Conservation (phyloP, 164 flowering plant species). For the Magnolia sinica region DNA sequence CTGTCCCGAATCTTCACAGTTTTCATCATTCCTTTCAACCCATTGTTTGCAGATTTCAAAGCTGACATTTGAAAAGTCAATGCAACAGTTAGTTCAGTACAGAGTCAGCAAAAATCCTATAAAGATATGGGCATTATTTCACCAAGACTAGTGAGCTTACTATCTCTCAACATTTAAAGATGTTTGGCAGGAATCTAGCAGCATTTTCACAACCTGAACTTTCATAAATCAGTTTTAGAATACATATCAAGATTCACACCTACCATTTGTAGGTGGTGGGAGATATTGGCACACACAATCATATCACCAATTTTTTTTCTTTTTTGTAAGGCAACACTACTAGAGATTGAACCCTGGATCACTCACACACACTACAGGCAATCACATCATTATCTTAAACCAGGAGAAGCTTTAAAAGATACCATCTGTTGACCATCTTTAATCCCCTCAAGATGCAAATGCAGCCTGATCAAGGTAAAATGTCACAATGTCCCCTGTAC, state of each 20-base stretch:
- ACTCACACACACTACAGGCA: too few species aligned
- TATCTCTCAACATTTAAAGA: background rate
- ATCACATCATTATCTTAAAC: background rate
- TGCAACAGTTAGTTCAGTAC: conserved; percentile 5
- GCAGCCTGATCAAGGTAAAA: conserved; percentile 94
- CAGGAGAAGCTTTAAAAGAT: conserved; percentile 23
- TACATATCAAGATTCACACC: background rate
- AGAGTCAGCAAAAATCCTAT: background rate
- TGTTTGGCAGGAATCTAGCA: background rate
- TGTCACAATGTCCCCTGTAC: conserved; percentile 97
- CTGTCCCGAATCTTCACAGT: conserved; percentile 82
- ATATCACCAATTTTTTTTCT: background rate
- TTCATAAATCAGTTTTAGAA: background rate
- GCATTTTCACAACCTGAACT: background rate
- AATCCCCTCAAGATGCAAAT: conserved; percentile 89
- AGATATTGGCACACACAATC: background rate
- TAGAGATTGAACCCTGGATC: too few species aligned
- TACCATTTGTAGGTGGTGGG: background rate
- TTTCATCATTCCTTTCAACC: conserved; percentile 86
- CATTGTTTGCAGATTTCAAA: conserved; percentile 78
- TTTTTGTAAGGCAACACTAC: too few species aligned
- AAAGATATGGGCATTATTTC: background rate
- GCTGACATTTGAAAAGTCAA: conserved; percentile 65
- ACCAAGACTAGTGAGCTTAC: background rate
- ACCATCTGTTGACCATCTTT: conserved; percentile 98